Conservation (phyloP, 768 basidiomycete genomes). For the Mycena venus region DNA sequence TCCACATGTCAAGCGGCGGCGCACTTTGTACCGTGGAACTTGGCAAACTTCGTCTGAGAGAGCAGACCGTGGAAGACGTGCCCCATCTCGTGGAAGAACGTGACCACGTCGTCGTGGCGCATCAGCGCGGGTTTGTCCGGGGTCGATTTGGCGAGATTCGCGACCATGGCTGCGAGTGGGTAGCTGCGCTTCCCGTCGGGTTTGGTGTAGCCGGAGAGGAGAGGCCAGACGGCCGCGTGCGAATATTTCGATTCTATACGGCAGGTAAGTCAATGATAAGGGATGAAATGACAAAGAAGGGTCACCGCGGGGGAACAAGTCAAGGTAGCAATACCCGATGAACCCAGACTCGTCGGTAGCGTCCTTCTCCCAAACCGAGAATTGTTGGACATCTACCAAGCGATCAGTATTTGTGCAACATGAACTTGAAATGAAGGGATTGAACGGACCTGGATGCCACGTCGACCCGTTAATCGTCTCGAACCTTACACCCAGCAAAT, state of each 20-base stretch:
- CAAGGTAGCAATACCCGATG: slow-evolving; percentile 89
- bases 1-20: slow-evolving; percentile 21
- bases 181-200: slow-evolving; percentile 73
- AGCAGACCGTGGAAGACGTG: slow-evolving; percentile 79
- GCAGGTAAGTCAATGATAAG: neutral
- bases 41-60: slow-evolving; percentile 75
- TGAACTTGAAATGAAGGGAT: neutral
- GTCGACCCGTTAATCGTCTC: slow-evolving; percentile 71
- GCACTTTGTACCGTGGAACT: slow-evolving; percentile 86
- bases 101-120: slow-evolving; percentile 90
- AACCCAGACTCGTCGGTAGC: slow-evolving; percentile 80
- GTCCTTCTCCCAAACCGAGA: slow-evolving; percentile 86
- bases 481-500: slow-evolving; percentile 82
- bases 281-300: neutral
- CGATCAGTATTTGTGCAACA: neutral
- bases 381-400: slow-evolving; percentile 80
- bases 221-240: slow-evolving; percentile 89
- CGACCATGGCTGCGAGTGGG: slow-evolving; percentile 89
- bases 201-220: slow-evolving; percentile 75
- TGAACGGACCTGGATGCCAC: slow-evolving; percentile 82
- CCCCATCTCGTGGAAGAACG: slow-evolving; percentile 94
- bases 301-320: slow-evolving; percentile 86
- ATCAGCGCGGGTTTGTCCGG: slow-evolving; percentile 86
- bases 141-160: slow-evolving; percentile 90
- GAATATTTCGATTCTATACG: slow-evolving; percentile 79